Percentiles rank a stretch among this genome's conserved stretches.
These are phyloP conservation scores for Ganoderma lucidum DNA, from an alignment of 1,284 basidiomycete species.

Conservation along the genomic window DNA sequence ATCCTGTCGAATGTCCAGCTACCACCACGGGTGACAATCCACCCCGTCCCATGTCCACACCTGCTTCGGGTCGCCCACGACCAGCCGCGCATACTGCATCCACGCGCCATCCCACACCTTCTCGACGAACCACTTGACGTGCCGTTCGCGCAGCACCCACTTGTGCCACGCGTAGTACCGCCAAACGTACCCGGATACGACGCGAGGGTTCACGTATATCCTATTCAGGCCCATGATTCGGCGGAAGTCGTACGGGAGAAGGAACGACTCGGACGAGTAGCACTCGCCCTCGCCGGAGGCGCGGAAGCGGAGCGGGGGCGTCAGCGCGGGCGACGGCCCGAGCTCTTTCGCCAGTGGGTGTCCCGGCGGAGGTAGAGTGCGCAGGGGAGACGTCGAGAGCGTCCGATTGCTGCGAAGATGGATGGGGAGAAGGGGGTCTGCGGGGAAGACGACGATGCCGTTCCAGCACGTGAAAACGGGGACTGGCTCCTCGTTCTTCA, in stretches of 20 bases:
- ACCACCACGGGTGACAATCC: conserved; percentile 48
- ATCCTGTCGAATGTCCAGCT: neutral
- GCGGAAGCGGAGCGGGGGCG: conserved; percentile 54
- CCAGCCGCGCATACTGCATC: conserved; percentile 47
- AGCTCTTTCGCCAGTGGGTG: conserved; percentile 40
- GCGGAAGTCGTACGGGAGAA: conserved; percentile 63
- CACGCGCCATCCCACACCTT: conserved; percentile 47
- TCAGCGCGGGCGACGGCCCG: conserved; percentile 43
- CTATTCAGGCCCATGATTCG: conserved; percentile 50
- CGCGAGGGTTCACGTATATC: conserved; percentile 56
- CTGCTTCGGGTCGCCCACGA: conserved; percentile 46
- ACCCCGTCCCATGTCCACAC: conserved; percentile 49
- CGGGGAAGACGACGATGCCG: conserved; percentile 58
- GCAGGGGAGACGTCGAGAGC: conserved; percentile 42
- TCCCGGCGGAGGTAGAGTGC: conserved; percentile 20
- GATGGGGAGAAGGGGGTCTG: conserved; percentile 53
- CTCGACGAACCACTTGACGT: conserved; percentile 55
- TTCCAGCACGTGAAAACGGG: conserved; percentile 68
- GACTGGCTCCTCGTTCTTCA: conserved; percentile 51
- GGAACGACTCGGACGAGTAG: conserved; percentile 61
- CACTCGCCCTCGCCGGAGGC: conserved; percentile 51
- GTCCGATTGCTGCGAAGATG: conserved; percentile 42
- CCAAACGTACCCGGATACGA: conserved; percentile 48
- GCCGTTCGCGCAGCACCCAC: conserved; percentile 51
- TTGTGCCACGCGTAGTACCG: conserved; percentile 56